phyloP scores from a whole-genome alignment of 2,329 filamentous ascomycete genomes.

The Verticillium longisporum region DNA sequence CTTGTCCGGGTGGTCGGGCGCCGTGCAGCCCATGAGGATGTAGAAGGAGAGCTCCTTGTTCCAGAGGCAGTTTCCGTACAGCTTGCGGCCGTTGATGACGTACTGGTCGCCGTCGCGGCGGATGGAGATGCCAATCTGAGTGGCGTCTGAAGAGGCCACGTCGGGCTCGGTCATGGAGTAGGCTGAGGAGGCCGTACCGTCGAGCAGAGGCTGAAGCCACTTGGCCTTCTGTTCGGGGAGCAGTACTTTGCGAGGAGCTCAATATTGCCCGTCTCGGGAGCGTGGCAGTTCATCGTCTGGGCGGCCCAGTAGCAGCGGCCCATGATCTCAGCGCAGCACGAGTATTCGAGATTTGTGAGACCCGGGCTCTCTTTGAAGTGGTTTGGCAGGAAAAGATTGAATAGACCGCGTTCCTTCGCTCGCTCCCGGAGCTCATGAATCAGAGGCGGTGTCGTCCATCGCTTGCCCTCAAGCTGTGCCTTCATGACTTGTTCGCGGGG shows the following conservation, averaged over 20 bases:
- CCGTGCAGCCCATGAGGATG: slow-evolving; percentile 92
- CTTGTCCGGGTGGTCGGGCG: slow-evolving; percentile 64
- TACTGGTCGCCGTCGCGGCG: slow-evolving; percentile 78
- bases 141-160: slow-evolving; percentile 83
- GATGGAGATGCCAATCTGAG: slow-evolving; percentile 83
- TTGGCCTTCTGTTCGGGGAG: slow-evolving; percentile 72
- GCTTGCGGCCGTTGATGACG: slow-evolving; percentile 70
- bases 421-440: slow-evolving; percentile 42
- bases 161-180: slow-evolving; percentile 94
- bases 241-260: slow-evolving; percentile 90
- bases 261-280: slow-evolving; percentile 93
- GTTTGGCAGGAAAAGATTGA: slow-evolving; percentile 97
- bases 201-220: slow-evolving; percentile 76
- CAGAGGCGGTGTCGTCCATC: slow-evolving; percentile 31
- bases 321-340: slow-evolving; percentile 94
- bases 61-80: slow-evolving; percentile 11
- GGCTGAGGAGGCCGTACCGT: slow-evolving; percentile 79
- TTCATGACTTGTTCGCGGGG: slow-evolving; percentile 34
- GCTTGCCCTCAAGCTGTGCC: slow-evolving; percentile 23
- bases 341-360: slow-evolving; percentile 92
- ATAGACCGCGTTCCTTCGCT: slow-evolving; percentile 76
- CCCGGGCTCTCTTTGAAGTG: slow-evolving; percentile 94
- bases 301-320: slow-evolving; percentile 79
- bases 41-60: slow-evolving; percentile 56
- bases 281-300: slow-evolving; percentile 76